Evolutionary conservation across 208 protist genomes (phyloP), one percentile per base, ranked within the genome.

Genomic region (Leishmania mexicana): DNA sequence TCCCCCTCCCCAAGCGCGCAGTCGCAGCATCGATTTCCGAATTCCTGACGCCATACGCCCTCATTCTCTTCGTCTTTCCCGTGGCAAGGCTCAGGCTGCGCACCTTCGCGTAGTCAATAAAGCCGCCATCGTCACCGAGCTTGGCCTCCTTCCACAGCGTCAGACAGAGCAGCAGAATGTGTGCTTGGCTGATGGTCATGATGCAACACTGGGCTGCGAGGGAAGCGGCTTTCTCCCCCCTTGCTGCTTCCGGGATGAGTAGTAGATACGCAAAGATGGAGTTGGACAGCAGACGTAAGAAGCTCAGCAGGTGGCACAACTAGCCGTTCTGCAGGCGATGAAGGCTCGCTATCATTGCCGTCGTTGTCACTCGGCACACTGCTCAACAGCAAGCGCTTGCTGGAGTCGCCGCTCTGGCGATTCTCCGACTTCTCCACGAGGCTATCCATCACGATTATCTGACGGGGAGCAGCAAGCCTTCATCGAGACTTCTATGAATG

Each of bases 111-210:
- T 80, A 67, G 47, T 58, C n/a, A 24, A 57, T 78, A n/a, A 70
- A 74, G 19, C 31, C 53, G n/a, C 68, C 72, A n/a, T 51, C 79
- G 51, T 78, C 74, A 35, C 62, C 68, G 0, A 53, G 31, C 21
- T 72, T 38, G n/a, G 81, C 79, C 67, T 83, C 83, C 11, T 70
- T 51, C 45, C 77, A 79, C 45, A 86, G 57, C 24, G 64, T 71
- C 53, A 83, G 76, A 21, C 81, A 74, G 78, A 83, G 83, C 40
- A 83, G 78, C n/a, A 83, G 53, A 0, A 80, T 49, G 57, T 86
- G 83, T 0, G 75, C 83, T 74, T 86, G 83, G 31, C 53, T 80
- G 75, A 80, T 75, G 62, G 81, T 73, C 28, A 83, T 71, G 78
- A 75, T 11, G 67, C 70, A 86, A 78, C 80, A 86, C 49, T 67